Conservation (phyloP, 805 yeast genomes). For the Metschnikowia sp. region DNA sequence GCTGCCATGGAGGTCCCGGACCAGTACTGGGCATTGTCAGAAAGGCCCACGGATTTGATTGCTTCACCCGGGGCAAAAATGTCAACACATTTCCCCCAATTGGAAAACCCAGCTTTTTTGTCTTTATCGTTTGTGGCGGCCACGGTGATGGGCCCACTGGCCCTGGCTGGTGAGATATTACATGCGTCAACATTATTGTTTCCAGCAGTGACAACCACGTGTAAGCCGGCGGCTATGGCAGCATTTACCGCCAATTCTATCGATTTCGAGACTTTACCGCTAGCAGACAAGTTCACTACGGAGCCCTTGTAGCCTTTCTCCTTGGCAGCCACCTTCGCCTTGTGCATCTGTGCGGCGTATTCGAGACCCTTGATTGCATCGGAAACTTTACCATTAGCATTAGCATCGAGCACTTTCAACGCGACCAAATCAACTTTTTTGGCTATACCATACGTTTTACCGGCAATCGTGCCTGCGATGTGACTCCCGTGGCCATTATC, state of each 20-base stretch:
- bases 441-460: conserved; percentile 77
- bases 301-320: conserved; percentile 77
- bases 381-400: conserved; percentile 81
- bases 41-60: conserved; percentile 51
- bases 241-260: conserved; percentile 86
- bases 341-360: conserved; percentile 74
- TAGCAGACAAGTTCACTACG: conserved; percentile 91
- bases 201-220: conserved; percentile 96
- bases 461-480: conserved; percentile 91
- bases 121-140: conserved; percentile 93
- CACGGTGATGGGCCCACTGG: conserved; percentile 81
- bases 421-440: conserved; percentile 77
- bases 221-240: conserved; percentile 83
- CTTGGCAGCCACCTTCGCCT: conserved; percentile 46
- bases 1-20: conserved; percentile 85
- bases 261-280: conserved; percentile 89
- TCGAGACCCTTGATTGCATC: conserved; percentile 84
- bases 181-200: conserved; percentile 93
- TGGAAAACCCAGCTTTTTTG: conserved; percentile 90
- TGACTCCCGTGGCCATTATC: conserved; percentile 96
- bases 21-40: conserved; percentile 21
- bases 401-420: conserved; percentile 76
- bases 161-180: conserved; percentile 86
- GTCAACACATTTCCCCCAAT: conserved; percentile 94
- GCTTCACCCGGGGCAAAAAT: conserved; percentile 95